Evolutionary conservation across 139 green algal species (phyloP).

Genomic region (Limnomonas spitsbergensis): DNA sequence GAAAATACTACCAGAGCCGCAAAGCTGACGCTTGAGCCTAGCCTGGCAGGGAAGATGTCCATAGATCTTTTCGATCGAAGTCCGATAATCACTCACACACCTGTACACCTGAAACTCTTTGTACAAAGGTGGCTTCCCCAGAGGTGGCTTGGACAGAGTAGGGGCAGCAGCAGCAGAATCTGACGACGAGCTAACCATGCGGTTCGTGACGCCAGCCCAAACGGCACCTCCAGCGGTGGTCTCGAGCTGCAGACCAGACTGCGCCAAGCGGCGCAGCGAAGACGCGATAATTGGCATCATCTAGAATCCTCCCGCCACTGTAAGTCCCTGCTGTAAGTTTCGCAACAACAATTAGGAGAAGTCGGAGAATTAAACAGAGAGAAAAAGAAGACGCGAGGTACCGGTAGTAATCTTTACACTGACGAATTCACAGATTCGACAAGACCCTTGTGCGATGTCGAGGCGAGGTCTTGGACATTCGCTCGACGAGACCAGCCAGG

Average conservation of each 20-base stretch:
- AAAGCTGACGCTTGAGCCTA: neutral
- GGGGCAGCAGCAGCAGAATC: neutral
- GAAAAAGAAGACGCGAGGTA: too few relatives aligned
- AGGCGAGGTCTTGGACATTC: too few relatives aligned
- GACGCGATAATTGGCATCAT: neutral
- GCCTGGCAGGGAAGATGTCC: neutral
- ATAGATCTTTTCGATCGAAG: neutral
- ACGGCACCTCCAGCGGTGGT: neutral
- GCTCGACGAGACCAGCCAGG: too few relatives aligned
- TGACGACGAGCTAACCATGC: neutral
- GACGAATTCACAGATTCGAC: too few relatives aligned
- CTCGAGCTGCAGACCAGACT: neutral
- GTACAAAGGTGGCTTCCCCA: conserved; percentile 52
- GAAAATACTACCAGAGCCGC: neutral
- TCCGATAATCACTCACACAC: conserved; percentile 10
- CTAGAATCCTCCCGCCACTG: too few relatives aligned
- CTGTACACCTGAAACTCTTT: conserved; percentile 91
- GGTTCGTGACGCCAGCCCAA: neutral
- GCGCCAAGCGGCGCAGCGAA: too few relatives aligned
- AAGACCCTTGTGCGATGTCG: too few relatives aligned
- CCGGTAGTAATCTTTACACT: too few relatives aligned
- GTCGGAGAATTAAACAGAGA: too few relatives aligned
- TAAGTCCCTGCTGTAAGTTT: too few relatives aligned
- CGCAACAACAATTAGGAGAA: too few relatives aligned
- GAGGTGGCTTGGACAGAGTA: neutral